Percentiles rank a stretch among this genome's conserved stretches.
These are phyloP conservation scores for Hansfordia pulvinata DNA, from an alignment of 2,329 filamentous ascomycete species.

Conservation along the genomic window DNA sequence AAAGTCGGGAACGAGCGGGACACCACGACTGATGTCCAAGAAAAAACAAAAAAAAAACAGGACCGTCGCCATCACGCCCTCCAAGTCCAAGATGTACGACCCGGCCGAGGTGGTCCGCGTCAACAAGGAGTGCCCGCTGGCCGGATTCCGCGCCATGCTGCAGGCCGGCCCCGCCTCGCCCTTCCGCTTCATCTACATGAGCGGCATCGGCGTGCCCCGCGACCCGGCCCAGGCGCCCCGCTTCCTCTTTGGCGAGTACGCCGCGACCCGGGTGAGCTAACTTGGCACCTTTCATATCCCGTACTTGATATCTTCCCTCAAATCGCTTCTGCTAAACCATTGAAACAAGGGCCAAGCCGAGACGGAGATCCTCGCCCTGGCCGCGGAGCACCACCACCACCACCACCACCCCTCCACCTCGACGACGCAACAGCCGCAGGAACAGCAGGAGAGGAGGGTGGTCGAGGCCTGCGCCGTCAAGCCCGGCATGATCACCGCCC, in stretches of 20 bases:
- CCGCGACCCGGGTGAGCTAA: conserved; percentile 28
- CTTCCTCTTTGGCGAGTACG: conserved; percentile 22
- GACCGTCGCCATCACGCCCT: conserved; percentile 15
- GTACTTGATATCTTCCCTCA: too few species aligned
- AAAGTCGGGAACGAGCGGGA: too few species aligned
- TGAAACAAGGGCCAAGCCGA: conserved; percentile 38
- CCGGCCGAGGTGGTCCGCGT: conserved; percentile 11
- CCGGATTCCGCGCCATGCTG: conserved; percentile 12
- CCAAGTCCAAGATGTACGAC: conserved; percentile 6
- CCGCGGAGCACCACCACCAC: conserved; percentile 21
- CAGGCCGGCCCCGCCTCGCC: conserved; percentile 9
- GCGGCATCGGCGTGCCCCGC: conserved; percentile 26
- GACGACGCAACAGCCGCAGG: too few species aligned
- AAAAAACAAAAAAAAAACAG: conserved; percentile 4
- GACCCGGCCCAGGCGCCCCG: conserved; percentile 28
- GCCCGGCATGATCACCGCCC: too few species aligned
- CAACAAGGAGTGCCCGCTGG: conserved; percentile 10
- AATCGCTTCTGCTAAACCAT: too few species aligned
- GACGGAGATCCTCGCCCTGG: conserved; percentile 24
- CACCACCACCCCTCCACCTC: too few species aligned
- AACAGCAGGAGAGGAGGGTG: too few species aligned
- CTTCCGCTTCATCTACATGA: conserved; percentile 23
- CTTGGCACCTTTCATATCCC: not conserved
- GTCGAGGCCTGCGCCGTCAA: too few species aligned
- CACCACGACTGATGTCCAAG: too few species aligned